Percentiles rank a stretch among this genome's conserved stretches.
phyloP scores from a whole-genome alignment of 805 yeast species.

The Pichia californica region DNA sequence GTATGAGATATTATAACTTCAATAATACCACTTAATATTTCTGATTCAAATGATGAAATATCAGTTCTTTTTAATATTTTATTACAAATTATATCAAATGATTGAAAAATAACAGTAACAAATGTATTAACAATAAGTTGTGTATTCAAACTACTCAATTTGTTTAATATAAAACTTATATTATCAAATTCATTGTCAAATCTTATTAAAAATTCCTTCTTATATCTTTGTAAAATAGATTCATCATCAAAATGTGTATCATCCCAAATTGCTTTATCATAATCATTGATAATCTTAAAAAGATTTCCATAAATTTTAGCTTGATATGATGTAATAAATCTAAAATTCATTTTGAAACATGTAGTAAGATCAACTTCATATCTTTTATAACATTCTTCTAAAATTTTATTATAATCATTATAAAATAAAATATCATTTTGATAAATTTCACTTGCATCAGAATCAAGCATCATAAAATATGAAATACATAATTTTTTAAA shows the following conservation, averaged over 20 bases:
- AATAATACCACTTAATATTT: conserved; percentile 15
- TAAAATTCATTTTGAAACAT: conserved; percentile 20
- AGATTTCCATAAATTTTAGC: conserved; percentile 9
- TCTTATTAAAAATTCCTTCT: conserved; percentile 10
- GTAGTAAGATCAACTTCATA: conserved; percentile 18
- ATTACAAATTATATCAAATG: conserved; percentile 16
- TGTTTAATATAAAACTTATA: neutral
- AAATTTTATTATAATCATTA: conserved; percentile 26
- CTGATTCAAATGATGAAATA: conserved; percentile 31
- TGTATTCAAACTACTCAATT: conserved; percentile 16
- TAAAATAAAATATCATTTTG: conserved; percentile 24
- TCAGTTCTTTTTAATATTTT: conserved; percentile 19
- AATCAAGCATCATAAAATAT: conserved; percentile 23
- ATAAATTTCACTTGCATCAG: conserved; percentile 15
- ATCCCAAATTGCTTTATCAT: conserved; percentile 15
- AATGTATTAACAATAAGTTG: conserved; percentile 17
- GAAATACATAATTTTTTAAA: conserved; percentile 23
- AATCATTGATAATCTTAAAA: conserved; percentile 12
- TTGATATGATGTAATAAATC: conserved; percentile 12
- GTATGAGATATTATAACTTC: conserved; percentile 3
- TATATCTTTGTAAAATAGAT: conserved; percentile 7
- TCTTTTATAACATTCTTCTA: conserved; percentile 17
- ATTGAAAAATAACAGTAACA: conserved; percentile 13
- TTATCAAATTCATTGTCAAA: conserved; percentile 7
- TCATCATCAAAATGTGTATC: conserved; percentile 12